A percentile compares a stretch with the other conserved stretches of the same genome.
Conservation (phyloP, 176 grass and related monocot species). For the Microstegium vimineum region DNA sequence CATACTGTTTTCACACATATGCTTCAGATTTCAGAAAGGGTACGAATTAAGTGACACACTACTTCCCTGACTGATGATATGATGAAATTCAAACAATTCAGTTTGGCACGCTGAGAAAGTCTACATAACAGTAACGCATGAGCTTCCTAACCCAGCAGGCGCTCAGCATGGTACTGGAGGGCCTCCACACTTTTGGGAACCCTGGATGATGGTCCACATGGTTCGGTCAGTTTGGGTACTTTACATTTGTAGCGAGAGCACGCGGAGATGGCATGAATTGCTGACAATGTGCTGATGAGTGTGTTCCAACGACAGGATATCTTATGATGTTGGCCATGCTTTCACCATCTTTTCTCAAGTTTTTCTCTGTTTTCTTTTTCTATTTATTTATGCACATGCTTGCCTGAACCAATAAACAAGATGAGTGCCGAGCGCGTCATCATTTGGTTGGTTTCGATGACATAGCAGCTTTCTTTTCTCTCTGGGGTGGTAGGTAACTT, state of each 20-base stretch:
- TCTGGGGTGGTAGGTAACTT: not conserved
- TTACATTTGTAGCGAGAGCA: slow-evolving; percentile 1
- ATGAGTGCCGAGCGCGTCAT: slow-evolving; percentile 24
- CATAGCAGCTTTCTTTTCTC: not conserved
- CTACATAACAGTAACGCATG: not conserved
- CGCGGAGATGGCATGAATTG: slow-evolving; percentile 16
- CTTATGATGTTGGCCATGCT: slow-evolving; percentile 20
- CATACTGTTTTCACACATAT: no score
- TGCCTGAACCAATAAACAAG: not conserved
- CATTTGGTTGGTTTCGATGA: not conserved
- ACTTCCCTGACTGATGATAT: no score
- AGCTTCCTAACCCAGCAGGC: not conserved
- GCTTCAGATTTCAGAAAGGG: no score
- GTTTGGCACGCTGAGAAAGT: not conserved
- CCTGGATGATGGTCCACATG: not conserved
- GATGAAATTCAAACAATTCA: not conserved
- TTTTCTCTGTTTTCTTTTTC: not conserved
- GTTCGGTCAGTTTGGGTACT: not conserved
- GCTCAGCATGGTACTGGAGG: not conserved
- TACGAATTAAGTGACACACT: no score
- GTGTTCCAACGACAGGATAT: not conserved
- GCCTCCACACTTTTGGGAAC: slow-evolving; percentile 5
- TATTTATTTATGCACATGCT: not conserved
- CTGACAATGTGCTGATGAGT: slow-evolving; percentile 12
- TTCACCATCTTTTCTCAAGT: not conserved